Percentiles rank a stretch among this genome's conserved stretches.
Evolutionary conservation across 2,329 filamentous ascomycete species (phyloP).

Genomic region (Pestalotiopsis sp.): DNA sequence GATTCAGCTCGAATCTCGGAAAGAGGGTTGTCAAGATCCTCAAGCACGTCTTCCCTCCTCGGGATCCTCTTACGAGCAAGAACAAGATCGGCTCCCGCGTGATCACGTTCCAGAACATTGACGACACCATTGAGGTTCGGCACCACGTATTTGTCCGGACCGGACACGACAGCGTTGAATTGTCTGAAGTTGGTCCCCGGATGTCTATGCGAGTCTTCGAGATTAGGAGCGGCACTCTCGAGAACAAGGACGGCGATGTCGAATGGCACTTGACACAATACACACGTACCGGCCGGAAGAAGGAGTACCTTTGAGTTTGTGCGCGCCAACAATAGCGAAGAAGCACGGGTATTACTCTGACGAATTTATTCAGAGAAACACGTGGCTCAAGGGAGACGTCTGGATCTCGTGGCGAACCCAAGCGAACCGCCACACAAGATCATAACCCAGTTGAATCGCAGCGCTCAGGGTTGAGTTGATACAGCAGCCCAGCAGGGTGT

Average conservation of each 20-base stretch:
- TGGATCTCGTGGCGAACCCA: slow-evolving; percentile 21
- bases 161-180: slow-evolving; percentile 82
- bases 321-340: not conserved
- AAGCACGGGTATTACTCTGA: not conserved
- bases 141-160: slow-evolving; percentile 95
- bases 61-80: slow-evolving; percentile 70
- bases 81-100: slow-evolving; percentile 83
- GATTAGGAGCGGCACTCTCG: slow-evolving; percentile 85
- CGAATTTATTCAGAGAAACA: slow-evolving; percentile 19
- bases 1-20: slow-evolving; percentile 15
- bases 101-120: slow-evolving; percentile 90
- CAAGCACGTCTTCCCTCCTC: slow-evolving; percentile 91
- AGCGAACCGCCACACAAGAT: slow-evolving; percentile 21
- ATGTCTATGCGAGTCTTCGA: slow-evolving; percentile 98
- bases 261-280: slow-evolving; percentile 98
- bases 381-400: slow-evolving; percentile 19
- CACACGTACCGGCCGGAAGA: slow-evolving; percentile 89
- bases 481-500: slow-evolving; percentile 15
- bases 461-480: slow-evolving; percentile 12
- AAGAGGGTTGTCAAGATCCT: slow-evolving; percentile 82
- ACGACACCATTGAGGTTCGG: slow-evolving; percentile 88
- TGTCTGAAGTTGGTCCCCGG: slow-evolving; percentile 86
- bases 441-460: slow-evolving; percentile 18
- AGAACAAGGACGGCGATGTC: slow-evolving; percentile 92
- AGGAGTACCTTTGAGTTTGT: slow-evolving; percentile 76